Evolutionary conservation across 805 yeast genomes (phyloP), one percentile per base, ranked within the genome.

Genomic region (Zygosaccharomyces pseudorouxii): DNA sequence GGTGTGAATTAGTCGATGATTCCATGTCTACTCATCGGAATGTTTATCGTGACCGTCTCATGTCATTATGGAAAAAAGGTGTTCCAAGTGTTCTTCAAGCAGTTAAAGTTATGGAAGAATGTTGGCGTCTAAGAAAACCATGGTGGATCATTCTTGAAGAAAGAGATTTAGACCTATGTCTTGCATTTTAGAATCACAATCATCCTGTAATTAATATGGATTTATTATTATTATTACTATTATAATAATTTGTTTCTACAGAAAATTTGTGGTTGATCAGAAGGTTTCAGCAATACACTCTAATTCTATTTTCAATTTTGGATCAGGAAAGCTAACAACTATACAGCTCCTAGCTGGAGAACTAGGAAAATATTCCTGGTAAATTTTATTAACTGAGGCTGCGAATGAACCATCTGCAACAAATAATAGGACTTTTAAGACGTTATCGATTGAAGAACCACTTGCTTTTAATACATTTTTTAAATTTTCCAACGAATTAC

Each of bases 271-370:
- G 27, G 9, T 38, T 38, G 12, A 41, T 48, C 14, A 23, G n/a
- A 38, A 38, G 19, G 44, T 29, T 44, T 52, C 50, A 29, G 79
- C 78, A 57, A 78, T 65, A 44, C 74, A 72, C 56, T 79, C 82
- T 47, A 78, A 58, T 58, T 79, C 84, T 41, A 79, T 76, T 55
- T 75, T 71, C 46, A 78, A 52, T n/a, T 65, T 56, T 9, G 74
- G 69, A 58, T 77, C 73, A 58, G 80, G 79, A 66, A 79, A 78
- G 6, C 67, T 72, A 29, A 75, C 81, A 45, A 76, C 68, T 31
- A 79, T 68, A 58, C 80, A 76, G 41, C 77, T 71, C 68, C 84
- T 72, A 6, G 80, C 79, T 16, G 84, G 84, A 53, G 70, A 68
- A 39, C 69, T 65, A 2, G 72, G 70, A 67, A 79, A 75, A 57